These are phyloP conservation scores for Aspergillus viridinutans DNA, from an alignment of 2,329 filamentous ascomycete genomes.

Conservation along the genomic window DNA sequence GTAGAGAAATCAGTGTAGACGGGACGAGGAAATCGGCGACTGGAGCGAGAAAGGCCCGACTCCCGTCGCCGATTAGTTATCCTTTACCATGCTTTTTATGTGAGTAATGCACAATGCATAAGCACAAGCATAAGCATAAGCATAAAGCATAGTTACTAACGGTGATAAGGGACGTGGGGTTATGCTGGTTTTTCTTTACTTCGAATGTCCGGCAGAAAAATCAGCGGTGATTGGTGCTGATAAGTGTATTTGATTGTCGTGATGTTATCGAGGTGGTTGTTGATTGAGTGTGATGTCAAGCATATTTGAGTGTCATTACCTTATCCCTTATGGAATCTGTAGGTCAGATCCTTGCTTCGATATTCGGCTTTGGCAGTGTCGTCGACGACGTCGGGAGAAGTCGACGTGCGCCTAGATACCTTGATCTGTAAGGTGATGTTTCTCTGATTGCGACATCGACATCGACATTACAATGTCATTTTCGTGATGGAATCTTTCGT, in stretches of 20 bases:
- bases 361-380: too few relatives aligned
- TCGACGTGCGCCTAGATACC: too few relatives aligned
- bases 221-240: neutral
- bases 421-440: too few relatives aligned
- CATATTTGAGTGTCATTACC: neutral
- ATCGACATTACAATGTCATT: neutral
- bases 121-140: too few relatives aligned
- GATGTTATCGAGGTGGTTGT: neutral
- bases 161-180: neutral
- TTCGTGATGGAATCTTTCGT: neutral
- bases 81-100: too few relatives aligned
- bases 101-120: too few relatives aligned
- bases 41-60: neutral
- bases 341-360: too few relatives aligned
- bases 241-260: neutral
- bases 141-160: neutral
- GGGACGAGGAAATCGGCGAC: neutral
- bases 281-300: neutral
- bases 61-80: neutral
- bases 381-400: too few relatives aligned
- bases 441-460: neutral
- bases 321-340: neutral
- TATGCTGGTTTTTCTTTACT: neutral
- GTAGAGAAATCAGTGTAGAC: neutral
- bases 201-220: neutral